A percentile compares a stretch with the other conserved stretches of the same genome.
Conservation (phyloP, 345 rosid genomes). For the Gossypium rotundifolium region DNA sequence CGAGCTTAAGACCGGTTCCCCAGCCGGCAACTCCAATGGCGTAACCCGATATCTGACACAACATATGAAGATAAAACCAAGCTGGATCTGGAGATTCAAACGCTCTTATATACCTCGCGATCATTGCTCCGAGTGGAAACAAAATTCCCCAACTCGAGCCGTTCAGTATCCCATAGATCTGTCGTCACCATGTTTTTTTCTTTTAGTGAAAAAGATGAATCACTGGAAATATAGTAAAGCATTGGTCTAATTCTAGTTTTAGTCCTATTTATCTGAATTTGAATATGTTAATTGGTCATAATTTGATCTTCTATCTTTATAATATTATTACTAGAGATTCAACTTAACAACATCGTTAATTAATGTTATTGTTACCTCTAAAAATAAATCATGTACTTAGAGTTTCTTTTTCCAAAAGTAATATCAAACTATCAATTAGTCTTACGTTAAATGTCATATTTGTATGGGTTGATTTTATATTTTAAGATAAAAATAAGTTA, state of each 20-base stretch:
- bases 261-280: too few species aligned
- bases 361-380: too few species aligned
- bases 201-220: not conserved
- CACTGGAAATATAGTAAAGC: not conserved
- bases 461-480: too few species aligned
- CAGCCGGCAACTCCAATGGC: constrained; percentile 84
- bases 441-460: too few species aligned
- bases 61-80: constrained; percentile 77
- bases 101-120: constrained; percentile 65
- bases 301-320: too few species aligned
- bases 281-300: too few species aligned
- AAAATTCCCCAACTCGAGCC: constrained; percentile 83
- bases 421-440: too few species aligned
- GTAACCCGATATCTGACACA: constrained; percentile 71
- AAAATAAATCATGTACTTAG: too few species aligned
- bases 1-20: constrained; percentile 80
- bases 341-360: too few species aligned
- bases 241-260: not conserved
- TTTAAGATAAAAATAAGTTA: too few species aligned
- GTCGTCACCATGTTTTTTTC: not conserved
- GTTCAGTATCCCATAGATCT: constrained; percentile 82
- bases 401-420: too few species aligned
- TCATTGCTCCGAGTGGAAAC: constrained; percentile 61
- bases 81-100: constrained; percentile 76
- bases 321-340: too few species aligned